These are phyloP conservation scores for Scedosporium dehoogii DNA, from an alignment of 2,329 filamentous ascomycete genomes.

Conservation along the genomic window DNA sequence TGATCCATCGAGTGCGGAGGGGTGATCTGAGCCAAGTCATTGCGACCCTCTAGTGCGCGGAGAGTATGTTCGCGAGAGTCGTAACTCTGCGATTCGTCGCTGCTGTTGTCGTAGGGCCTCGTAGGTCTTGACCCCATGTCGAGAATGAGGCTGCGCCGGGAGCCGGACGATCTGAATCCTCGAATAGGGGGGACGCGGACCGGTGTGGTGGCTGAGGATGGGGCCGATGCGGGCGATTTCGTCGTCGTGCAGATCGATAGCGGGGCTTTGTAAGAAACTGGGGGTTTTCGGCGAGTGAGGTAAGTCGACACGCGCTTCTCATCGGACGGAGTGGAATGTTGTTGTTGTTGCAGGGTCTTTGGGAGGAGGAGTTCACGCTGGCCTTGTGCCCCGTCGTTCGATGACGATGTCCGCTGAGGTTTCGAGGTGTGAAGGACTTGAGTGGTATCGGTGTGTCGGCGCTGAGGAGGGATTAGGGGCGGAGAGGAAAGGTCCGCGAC, in stretches of 20 bases:
- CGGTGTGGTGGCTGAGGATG: slow-evolving; percentile 18
- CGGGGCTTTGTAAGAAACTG: slow-evolving; percentile 31
- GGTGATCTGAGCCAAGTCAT: slow-evolving; percentile 16
- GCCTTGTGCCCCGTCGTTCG: slow-evolving; percentile 25
- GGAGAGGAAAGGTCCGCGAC: background rate
- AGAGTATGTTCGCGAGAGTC: slow-evolving; percentile 38
- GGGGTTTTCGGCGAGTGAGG: slow-evolving; percentile 27
- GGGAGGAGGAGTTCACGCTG: slow-evolving; percentile 38
- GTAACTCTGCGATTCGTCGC: slow-evolving; percentile 23
- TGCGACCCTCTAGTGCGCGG: slow-evolving; percentile 39
- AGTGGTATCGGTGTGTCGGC: slow-evolving; percentile 8
- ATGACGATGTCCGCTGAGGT: slow-evolving; percentile 8
- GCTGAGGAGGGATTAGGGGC: slow-evolving; percentile 8
- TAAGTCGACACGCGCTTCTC: slow-evolving; percentile 27
- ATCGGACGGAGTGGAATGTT: slow-evolving; percentile 29
- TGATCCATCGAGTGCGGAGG: slow-evolving; percentile 10
- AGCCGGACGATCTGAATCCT: slow-evolving; percentile 45
- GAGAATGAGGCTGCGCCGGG: slow-evolving; percentile 42
- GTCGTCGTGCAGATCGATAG: slow-evolving; percentile 17
- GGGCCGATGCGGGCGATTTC: slow-evolving; percentile 7
- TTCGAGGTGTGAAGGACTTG: background rate
- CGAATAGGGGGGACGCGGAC: slow-evolving; percentile 44
- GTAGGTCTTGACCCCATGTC: slow-evolving; percentile 41
- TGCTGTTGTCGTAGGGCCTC: slow-evolving; percentile 34
- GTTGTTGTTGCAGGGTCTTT: slow-evolving; percentile 25